Evolutionary conservation across 176 grass and related monocot genomes (phyloP).

Genomic region (Pharus latifolius): DNA sequence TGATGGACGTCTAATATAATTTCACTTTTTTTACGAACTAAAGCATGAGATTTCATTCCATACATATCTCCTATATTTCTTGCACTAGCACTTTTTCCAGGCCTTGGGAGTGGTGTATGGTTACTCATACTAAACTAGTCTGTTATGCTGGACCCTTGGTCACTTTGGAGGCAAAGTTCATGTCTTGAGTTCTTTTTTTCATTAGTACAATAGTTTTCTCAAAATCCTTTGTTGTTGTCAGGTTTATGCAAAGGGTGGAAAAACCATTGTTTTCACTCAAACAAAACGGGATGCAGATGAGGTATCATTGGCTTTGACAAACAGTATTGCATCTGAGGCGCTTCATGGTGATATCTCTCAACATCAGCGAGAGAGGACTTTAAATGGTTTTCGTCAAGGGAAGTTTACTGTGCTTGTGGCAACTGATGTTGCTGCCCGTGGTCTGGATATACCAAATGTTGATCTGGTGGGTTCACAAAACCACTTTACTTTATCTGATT

Average conservation of each 20-base stretch:
- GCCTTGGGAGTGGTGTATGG: background rate
- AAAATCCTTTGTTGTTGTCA: constrained; percentile 21
- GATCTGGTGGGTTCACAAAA: constrained; percentile 65
- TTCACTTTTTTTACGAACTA: background rate
- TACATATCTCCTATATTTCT: background rate
- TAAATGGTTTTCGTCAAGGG: constrained; percentile 90
- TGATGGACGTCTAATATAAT: background rate
- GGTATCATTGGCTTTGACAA: constrained; percentile 72
- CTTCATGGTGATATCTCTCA: constrained; percentile 99
- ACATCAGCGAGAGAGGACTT: constrained; percentile 93
- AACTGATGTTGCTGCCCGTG: constrained; percentile 94
- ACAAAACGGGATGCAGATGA: constrained; percentile 93
- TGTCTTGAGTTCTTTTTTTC: background rate
- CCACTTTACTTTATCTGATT: constrained; percentile 26
- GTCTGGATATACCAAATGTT: constrained; percentile 98
- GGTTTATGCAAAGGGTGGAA: constrained; percentile 98
- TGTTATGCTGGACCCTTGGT: background rate
- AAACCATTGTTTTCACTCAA: constrained; percentile 94
- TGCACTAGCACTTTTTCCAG: background rate
- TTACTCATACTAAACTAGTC: background rate
- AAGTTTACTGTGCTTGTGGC: constrained; percentile 98
- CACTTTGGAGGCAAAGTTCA: background rate
- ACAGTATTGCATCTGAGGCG: constrained; percentile 93
- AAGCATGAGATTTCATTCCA: background rate
- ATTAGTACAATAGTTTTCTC: background rate